These are phyloP conservation scores for Pistacia integerrima DNA, from an alignment of 345 rosid genomes.

Conservation along the genomic window DNA sequence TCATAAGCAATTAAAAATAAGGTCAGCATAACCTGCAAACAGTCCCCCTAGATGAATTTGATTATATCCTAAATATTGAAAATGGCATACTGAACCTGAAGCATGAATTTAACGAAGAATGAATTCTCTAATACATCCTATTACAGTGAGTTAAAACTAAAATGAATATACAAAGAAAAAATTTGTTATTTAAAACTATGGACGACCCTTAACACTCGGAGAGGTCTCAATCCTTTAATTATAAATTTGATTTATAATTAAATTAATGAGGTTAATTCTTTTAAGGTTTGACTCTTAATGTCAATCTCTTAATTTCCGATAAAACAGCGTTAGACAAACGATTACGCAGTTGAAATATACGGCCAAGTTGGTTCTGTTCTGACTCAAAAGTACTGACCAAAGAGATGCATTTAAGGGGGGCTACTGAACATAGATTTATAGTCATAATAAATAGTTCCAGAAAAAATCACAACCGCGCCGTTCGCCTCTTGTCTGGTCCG, in stretches of 20 bases:
- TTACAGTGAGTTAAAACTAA: too few species aligned
- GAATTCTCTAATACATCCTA: too few species aligned
- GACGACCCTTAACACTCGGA: too few species aligned
- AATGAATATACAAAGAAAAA: too few species aligned
- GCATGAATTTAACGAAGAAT: too few species aligned
- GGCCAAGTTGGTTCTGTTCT: background rate
- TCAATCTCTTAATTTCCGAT: background rate
- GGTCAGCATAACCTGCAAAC: background rate
- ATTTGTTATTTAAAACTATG: too few species aligned
- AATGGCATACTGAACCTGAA: too few species aligned
- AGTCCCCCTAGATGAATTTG: background rate
- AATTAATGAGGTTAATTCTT: background rate
- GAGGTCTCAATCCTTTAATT: too few species aligned
- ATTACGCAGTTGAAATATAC: background rate
- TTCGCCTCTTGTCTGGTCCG: slow-evolving; percentile 23
- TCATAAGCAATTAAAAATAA: background rate
- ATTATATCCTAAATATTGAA: too few species aligned
- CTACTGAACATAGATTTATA: background rate
- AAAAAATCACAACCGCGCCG: slow-evolving; percentile 22
- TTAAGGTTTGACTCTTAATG: background rate
- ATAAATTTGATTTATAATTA: too few species aligned
- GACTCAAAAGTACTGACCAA: too few species aligned
- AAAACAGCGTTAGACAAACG: background rate
- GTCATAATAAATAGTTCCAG: background rate
- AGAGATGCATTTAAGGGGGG: background rate